Evolutionary conservation across 83 land plant species (phyloP).

Genomic region (Thuja plicata): DNA sequence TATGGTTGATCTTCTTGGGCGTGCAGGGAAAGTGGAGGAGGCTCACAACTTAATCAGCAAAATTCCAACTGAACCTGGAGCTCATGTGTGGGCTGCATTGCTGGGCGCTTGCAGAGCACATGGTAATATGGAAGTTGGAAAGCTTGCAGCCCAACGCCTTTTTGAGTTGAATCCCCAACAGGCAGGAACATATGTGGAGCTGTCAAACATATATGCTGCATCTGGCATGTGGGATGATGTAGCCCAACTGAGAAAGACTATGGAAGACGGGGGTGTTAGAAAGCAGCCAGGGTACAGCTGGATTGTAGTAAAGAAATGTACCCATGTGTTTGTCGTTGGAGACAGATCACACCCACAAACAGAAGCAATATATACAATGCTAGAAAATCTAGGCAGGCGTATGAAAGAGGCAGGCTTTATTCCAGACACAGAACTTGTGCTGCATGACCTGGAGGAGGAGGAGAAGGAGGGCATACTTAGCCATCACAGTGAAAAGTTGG

Average conservation of each 20-base stretch:
- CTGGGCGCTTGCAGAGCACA: slow-evolving; percentile 3
- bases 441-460: slow-evolving; percentile 3
- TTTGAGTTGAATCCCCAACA: not conserved
- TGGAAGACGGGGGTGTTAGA: not conserved
- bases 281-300: not conserved
- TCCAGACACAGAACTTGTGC: not conserved
- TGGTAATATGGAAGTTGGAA: not conserved
- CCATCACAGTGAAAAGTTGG: not conserved
- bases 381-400: not conserved
- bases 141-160: not conserved
- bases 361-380: not conserved
- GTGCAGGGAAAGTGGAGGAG: not conserved
- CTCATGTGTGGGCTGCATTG: slow-evolving; percentile 7
- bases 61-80: not conserved
- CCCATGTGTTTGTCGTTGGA: not conserved
- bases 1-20: slow-evolving; percentile 8
- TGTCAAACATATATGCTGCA: not conserved
- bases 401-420: not conserved
- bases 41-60: not conserved
- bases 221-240: not conserved
- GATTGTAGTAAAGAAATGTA: not conserved
- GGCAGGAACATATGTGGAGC: not conserved
- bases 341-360: slow-evolving; percentile 1
- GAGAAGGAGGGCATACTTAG: not conserved
- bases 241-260: not conserved